Evolutionary conservation across 2,329 filamentous ascomycete species (phyloP).

Genomic region (Neofusicoccum sp.): DNA sequence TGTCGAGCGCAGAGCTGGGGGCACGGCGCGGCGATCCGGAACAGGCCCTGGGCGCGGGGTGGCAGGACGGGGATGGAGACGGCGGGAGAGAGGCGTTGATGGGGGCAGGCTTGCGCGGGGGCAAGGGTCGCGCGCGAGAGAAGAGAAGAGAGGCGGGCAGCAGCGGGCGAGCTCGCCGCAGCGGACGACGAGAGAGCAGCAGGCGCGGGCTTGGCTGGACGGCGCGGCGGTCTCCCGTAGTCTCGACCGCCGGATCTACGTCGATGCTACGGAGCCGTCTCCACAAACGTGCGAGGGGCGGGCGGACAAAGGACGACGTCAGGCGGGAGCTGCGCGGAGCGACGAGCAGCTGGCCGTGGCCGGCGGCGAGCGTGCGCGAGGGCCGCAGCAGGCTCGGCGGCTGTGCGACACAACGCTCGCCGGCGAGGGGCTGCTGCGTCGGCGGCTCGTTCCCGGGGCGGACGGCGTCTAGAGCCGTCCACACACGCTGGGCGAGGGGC

Average conservation of each 20-base stretch:
- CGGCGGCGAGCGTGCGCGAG: background rate
- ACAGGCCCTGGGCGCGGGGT: background rate
- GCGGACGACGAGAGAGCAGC: conserved; percentile 9
- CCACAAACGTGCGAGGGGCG: conserved; percentile 8
- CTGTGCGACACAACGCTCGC: background rate
- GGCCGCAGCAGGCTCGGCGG: background rate
- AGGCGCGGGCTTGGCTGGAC: conserved; percentile 13
- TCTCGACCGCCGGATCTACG: conserved; percentile 17
- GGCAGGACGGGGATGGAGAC: background rate
- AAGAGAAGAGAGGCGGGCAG: background rate
- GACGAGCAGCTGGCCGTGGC: background rate
- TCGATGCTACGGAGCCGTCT: conserved; percentile 8
- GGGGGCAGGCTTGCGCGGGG: background rate
- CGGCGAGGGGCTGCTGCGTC: background rate
- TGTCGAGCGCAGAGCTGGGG: conserved; percentile 4
- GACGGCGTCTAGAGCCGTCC: background rate
- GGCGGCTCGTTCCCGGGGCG: background rate
- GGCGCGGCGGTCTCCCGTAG: conserved; percentile 11
- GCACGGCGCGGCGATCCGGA: background rate
- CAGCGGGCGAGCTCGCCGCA: background rate
- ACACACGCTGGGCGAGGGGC: background rate
- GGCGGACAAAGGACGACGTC: conserved; percentile 13
- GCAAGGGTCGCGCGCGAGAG: conserved; percentile 7
- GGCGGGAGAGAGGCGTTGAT: conserved; percentile 12
- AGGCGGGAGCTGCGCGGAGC: background rate